phyloP scores from a whole-genome alignment of 352 stramenopile species.

The Phytophthora crassamura region DNA sequence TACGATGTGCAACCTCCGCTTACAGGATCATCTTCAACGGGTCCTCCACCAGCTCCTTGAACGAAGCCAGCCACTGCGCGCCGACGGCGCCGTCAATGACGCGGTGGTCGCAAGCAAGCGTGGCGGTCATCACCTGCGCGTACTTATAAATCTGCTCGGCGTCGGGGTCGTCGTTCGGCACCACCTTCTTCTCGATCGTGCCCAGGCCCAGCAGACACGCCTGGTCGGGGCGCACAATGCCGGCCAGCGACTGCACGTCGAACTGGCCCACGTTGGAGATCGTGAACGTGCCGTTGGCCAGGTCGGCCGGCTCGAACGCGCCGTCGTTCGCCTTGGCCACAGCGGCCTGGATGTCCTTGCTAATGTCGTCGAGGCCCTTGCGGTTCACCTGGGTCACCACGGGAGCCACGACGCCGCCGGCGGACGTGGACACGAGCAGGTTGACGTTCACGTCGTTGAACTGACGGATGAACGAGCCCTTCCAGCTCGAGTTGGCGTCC shows the following conservation, averaged over 20 bases:
- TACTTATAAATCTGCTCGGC: conserved; percentile 90
- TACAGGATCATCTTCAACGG: conserved; percentile 97
- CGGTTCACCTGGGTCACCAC: conserved; percentile 91
- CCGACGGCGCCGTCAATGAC: conserved; percentile 98
- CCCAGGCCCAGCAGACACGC: conserved; percentile 94
- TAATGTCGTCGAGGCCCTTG: conserved; percentile 62
- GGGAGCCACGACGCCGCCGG: conserved; percentile 95
- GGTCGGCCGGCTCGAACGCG: conserved; percentile 50
- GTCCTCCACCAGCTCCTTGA: conserved; percentile 97
- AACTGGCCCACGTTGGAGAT: conserved; percentile 98
- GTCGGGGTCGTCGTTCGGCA: conserved; percentile 88
- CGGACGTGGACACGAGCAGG: conserved; percentile 75
- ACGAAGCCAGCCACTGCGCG: conserved; percentile 95
- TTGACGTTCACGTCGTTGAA: conserved; percentile 97
- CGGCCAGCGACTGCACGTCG: conserved; percentile 94
- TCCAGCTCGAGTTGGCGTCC: conserved; percentile 89
- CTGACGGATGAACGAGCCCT: conserved; percentile 93
- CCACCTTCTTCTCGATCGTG: conserved; percentile 95
- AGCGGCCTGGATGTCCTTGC: conserved; percentile 60
- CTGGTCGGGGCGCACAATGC: conserved; percentile 95
- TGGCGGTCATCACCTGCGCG: conserved; percentile 94
- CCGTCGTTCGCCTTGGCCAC: conserved; percentile 46
- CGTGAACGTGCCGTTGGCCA: conserved; percentile 94
- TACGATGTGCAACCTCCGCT: conserved; percentile 31
- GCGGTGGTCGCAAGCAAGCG: conserved; percentile 97